A percentile compares a stretch with the other conserved stretches of the same genome.
phyloP scores from a whole-genome alignment of 345 rosid species.

The Gossypium sturtianum region DNA sequence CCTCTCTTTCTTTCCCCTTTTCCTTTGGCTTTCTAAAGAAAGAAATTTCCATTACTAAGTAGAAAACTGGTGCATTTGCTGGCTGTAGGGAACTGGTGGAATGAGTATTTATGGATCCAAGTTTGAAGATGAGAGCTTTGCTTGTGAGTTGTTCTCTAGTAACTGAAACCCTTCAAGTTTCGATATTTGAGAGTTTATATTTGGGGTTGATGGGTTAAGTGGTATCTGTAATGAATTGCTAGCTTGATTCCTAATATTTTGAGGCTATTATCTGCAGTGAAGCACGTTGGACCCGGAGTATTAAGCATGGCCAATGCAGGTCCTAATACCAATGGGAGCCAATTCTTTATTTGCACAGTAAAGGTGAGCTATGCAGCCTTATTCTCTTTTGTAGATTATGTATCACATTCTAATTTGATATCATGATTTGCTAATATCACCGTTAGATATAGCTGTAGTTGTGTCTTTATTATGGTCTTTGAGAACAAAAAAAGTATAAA shows the following conservation, averaged over 20 bases:
- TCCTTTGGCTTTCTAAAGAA: no score
- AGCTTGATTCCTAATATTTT: not conserved
- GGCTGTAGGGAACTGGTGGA: no score
- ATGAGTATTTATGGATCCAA: no score
- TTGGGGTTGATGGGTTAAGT: not conserved
- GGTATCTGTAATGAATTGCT: not conserved
- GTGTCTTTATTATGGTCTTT: not conserved
- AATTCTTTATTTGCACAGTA: conserved; percentile 86
- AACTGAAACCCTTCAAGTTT: no score
- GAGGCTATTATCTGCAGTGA: conserved; percentile 49
- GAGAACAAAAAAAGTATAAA: not conserved
- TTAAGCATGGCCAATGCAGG: conserved; percentile 98
- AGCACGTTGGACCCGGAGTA: conserved; percentile 83
- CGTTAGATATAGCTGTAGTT: not conserved
- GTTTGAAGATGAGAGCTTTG: no score
- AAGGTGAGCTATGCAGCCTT: conserved; percentile 37
- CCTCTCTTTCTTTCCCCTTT: no score
- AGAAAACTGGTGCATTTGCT: no score
- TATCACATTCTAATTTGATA: no score
- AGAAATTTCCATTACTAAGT: no score
- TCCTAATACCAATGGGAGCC: conserved; percentile 92
- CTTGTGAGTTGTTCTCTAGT: no score
- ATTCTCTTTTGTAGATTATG: not conserved
- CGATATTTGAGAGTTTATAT: conserved; percentile 1
- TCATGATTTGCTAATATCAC: not conserved